Base-by-base conservation (phyloP, 805 yeast species). In the Starmerella khaoyaiensis region DNA sequence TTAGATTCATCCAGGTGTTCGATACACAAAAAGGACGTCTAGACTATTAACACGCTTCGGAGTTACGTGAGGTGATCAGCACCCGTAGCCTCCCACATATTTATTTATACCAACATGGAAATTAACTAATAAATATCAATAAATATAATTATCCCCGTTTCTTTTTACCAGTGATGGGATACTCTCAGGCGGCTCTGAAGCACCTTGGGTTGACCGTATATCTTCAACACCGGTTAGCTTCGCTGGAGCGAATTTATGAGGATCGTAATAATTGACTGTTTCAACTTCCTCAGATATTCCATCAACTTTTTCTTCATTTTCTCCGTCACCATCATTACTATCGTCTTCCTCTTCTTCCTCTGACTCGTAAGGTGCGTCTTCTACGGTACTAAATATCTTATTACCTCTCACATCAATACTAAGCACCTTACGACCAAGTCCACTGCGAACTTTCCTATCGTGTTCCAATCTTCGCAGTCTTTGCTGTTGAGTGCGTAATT, bases 401-500 rank as follows among this genome's bases (percentile, higher is more conserved):
- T 94, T 94, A 41, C 86, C 78, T 28, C 69, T 65, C 17, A 90
- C 74, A 15, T 77, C 73, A 67, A 90, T 76, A 47, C 79, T 82
- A 33, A 90, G 64, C 1, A 79, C 79, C 40, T 69, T 72, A 42
- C 72, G 72, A 4, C 87, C 86, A 31, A 83, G 67, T 0, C 95
- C 96, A 1, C 69, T 54, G 26, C 83, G 61, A 22, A 69, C 71
- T 34, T 61, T 61, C 29, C 74, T 77, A 25, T 64, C 57, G 31
- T 70, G 72, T 40, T 79, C 79, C 51, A 72, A 67, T 42, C 72
- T 74, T 9, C 86, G 64, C 40, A 75, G 54, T 42, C 72, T 76
- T 41, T 76, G 69, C 51, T 90, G 97, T 55, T 86, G 96, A 47
- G 74, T 74, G 55, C 84, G 83, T 49, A 90, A 61, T 54, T 81